Base-by-base conservation (phyloP, 805 yeast genomes). In the Starmerella bombi region DNA sequence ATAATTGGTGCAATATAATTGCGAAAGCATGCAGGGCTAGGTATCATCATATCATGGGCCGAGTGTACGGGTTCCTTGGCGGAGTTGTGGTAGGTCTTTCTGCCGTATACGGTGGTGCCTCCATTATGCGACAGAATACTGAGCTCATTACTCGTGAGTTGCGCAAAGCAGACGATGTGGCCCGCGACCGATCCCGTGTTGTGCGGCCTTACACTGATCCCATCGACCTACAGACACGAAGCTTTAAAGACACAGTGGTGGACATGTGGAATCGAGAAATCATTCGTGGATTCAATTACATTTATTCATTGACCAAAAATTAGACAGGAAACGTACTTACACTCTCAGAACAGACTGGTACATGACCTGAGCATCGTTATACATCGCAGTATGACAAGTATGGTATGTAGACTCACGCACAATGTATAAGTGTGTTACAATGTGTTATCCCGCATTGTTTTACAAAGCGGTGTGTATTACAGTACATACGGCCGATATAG, bases 181-280 rank as follows among this genome's bases (percentile, higher is more conserved):
- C 79, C 38, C 71, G 72, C 36, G 65, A 73, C 49, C 62, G 74
- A 47, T 71, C 76, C 34, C 66, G 71, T 38, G 59, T 70, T 12
- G 47, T 45, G 37, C 64, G 71, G 25, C 61, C 64, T 25, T 71
- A 70, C 46, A 59, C 69, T 21, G 61, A 67, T 39, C 68, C 69
- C 23, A 55, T 64, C 34, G 54, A 63, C 17, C 73, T 73, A 43
- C 59, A 64, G 42, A 61, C 67, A 22, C 67, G 80, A 23, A 59
- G 64, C 9, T 56, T 74, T 25, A 53, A 53, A 8, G 85, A 82
- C 57, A 77, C 85, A 0, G 64, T 71, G 45, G 79, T 76, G 49
- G 93, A 81, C 53, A 66, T 80, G 32, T 81, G 93, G 93, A 77
- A 81, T 54, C 75, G 72, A 34, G 86, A 80, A 55, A 69, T 81